Conservation (phyloP, 306 rosid genomes). For the Medicago arabica region DNA sequence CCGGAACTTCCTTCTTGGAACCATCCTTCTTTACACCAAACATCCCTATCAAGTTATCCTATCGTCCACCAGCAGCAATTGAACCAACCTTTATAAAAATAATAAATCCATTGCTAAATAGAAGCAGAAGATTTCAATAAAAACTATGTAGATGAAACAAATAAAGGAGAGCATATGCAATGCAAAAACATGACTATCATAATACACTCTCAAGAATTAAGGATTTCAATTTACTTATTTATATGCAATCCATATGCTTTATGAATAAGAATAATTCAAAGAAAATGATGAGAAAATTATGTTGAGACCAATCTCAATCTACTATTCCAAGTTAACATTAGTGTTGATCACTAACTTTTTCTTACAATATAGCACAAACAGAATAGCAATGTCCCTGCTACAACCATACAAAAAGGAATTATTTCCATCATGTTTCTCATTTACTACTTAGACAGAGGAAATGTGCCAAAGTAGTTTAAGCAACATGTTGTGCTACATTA, state of each 20-base stretch:
- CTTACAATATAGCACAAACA: not conserved
- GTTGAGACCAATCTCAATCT: not conserved
- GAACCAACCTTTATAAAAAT: conserved; percentile 78
- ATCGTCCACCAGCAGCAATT: conserved; percentile 94
- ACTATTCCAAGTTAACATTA: too few species aligned
- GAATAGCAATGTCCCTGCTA: not conserved
- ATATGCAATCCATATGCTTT: conserved; percentile 1
- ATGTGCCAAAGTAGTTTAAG: too few species aligned
- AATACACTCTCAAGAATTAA: conserved; percentile 19
- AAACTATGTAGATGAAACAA: not conserved
- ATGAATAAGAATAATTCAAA: conserved; percentile 5
- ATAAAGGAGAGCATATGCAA: too few species aligned
- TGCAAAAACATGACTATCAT: conserved; percentile 11
- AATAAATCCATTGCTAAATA: conserved; percentile 3
- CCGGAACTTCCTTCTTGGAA: conserved; percentile 56
- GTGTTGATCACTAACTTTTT: not conserved
- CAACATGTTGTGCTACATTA: too few species aligned
- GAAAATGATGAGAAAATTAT: conserved; percentile 14
- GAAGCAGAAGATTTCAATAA: conserved; percentile 1
- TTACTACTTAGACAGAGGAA: too few species aligned
- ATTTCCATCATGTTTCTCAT: too few species aligned
- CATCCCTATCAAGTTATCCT: conserved; percentile 91
- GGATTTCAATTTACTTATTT: conserved; percentile 7
- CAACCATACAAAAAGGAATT: too few species aligned
- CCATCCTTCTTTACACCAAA: conserved; percentile 64